Conservation (phyloP, 2,329 filamentous ascomycete genomes). For the Aureobasidium sp. region DNA sequence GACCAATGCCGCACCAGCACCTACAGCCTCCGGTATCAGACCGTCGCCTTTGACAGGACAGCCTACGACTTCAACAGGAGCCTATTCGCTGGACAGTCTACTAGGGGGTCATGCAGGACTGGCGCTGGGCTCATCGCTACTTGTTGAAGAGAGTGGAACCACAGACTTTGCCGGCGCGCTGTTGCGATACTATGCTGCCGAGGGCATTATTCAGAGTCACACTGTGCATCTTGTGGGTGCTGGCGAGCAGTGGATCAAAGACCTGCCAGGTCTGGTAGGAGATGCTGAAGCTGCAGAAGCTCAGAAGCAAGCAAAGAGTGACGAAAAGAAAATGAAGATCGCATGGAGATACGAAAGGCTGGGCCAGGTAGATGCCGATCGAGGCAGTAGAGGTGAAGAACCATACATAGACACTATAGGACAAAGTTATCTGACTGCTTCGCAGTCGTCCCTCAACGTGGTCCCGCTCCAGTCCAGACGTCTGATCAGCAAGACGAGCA, state of each 20-base stretch:
- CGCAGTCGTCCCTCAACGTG: constrained; percentile 15
- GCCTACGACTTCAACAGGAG: constrained; percentile 84
- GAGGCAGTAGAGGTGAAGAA: constrained; percentile 50
- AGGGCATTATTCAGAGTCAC: constrained; percentile 88
- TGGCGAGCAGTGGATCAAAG: constrained; percentile 71
- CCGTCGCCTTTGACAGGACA: constrained; percentile 86
- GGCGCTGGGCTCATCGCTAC: constrained; percentile 68
- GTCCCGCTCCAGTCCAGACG: not conserved
- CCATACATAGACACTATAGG: constrained; percentile 9
- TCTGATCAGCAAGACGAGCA: constrained; percentile 18
- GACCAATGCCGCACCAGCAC: not conserved
- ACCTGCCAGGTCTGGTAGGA: constrained; percentile 66
- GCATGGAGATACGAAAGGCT: constrained; percentile 93
- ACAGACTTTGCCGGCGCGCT: constrained; percentile 88
- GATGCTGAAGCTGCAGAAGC: constrained; percentile 36
- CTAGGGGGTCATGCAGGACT: constrained; percentile 82
- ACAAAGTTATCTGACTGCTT: constrained; percentile 12
- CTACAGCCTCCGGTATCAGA: constrained; percentile 50
- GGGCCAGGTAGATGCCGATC: constrained; percentile 55
- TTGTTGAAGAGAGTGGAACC: constrained; percentile 83
- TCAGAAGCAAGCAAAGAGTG: constrained; percentile 33
- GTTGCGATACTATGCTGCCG: constrained; percentile 82
- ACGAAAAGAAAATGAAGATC: constrained; percentile 86
- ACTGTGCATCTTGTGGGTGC: constrained; percentile 78
- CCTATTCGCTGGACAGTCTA: constrained; percentile 73